Evolutionary conservation across 208 protist species (phyloP).

Genomic region (Trypanosoma avium): DNA sequence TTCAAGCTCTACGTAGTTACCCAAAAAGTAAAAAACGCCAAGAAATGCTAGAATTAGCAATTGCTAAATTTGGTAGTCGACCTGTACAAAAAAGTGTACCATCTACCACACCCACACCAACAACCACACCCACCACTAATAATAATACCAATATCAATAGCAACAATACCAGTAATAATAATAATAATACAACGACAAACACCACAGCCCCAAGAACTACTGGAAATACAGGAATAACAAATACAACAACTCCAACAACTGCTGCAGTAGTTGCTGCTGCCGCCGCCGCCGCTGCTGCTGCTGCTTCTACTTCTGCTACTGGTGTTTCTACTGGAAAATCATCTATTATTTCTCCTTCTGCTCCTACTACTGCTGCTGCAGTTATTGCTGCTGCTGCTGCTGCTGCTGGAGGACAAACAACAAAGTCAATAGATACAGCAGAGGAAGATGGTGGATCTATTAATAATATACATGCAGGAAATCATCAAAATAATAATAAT

Average conservation of each 20-base stretch:
- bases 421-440: slow-evolving; percentile 1
- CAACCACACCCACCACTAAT: neutral
- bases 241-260: neutral
- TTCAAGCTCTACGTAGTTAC: slow-evolving; percentile 69
- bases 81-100: slow-evolving; percentile 39
- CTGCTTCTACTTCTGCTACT: neutral
- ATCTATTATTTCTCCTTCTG: too few species aligned
- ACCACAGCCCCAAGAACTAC: slow-evolving; percentile 1
- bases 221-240: neutral
- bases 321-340: neutral
- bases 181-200: slow-evolving; percentile 1
- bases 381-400: neutral
- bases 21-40: slow-evolving; percentile 74
- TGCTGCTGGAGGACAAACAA: neutral
- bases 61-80: slow-evolving; percentile 73
- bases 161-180: slow-evolving; percentile 3
- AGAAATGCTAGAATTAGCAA: slow-evolving; percentile 82
- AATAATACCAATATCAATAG: neutral
- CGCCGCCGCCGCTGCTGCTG: neutral
- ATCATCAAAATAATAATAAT: neutral
- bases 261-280: slow-evolving; percentile 2
- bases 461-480: too few species aligned
- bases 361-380: neutral
- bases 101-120: slow-evolving; percentile 11
- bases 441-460: slow-evolving; percentile 14